Evolutionary conservation across 2,329 filamentous ascomycete genomes (phyloP).

Genomic region (Daldinia eschscholtzii): DNA sequence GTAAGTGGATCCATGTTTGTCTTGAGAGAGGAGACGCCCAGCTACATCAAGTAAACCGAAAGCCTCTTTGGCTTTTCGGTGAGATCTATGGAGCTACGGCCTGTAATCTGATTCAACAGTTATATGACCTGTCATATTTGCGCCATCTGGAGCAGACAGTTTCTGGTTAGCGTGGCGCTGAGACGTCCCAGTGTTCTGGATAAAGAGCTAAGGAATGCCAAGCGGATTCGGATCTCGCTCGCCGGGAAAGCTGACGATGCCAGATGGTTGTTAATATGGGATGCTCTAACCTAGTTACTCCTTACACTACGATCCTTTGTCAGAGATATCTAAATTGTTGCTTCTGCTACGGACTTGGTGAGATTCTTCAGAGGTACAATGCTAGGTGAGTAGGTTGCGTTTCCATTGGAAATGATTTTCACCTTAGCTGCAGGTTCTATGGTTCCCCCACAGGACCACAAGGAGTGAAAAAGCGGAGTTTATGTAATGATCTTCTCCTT

Average conservation of each 20-base stretch:
- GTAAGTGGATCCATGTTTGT: conserved; percentile 30
- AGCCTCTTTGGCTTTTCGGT: conserved; percentile 33
- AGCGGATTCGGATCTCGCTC: conserved; percentile 41
- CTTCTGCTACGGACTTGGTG: neutral
- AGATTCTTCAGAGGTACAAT: neutral
- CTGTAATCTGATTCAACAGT: conserved; percentile 31
- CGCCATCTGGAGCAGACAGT: conserved; percentile 26
- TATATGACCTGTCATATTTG: conserved; percentile 40
- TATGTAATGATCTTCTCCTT: conserved; percentile 28
- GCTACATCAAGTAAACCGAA: conserved; percentile 16
- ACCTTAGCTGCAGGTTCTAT: conserved; percentile 23
- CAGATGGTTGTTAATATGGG: conserved; percentile 7
- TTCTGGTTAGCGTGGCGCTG: conserved; percentile 39
- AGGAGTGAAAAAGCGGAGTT: conserved; percentile 25
- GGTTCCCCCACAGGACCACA: conserved; percentile 27
- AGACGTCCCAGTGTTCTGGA: conserved; percentile 44
- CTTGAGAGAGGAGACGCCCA: conserved; percentile 10
- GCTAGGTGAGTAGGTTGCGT: conserved; percentile 10
- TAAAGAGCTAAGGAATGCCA: conserved; percentile 40
- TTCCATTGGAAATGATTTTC: conserved; percentile 32
- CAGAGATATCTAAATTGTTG: neutral
- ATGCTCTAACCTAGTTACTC: conserved; percentile 14
- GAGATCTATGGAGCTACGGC: conserved; percentile 33
- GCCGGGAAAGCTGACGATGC: conserved; percentile 28
- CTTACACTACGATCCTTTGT: conserved; percentile 1